Base-by-base conservation (phyloP, 106 monocot species). In the Dendrobium officinale region DNA sequence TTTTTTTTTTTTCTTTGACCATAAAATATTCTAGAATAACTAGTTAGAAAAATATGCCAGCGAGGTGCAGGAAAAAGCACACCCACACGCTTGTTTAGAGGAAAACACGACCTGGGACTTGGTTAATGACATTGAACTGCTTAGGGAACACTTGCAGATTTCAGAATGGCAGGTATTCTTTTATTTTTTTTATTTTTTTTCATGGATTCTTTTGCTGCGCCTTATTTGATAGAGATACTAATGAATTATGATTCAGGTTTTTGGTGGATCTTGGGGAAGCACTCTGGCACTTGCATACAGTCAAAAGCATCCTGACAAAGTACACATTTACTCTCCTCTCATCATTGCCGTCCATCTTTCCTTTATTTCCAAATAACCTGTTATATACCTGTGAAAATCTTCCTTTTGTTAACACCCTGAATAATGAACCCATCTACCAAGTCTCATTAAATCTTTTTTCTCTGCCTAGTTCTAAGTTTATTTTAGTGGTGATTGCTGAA, bases 261-360 rank as follows among this genome's bases (percentile, higher is more conserved):
- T 99, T 91, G 98, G 98, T 67, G 98, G 98, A 45, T 99, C 98
- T 41, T 99, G 98, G 98, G 98, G 98, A 81, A 99, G 98, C 86
- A 95, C 98, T 49, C 80, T 99, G 80, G 92, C 95, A 42, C 93
- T 99, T 82, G 86, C 93, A 26, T 99, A 99, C 73, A 93, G 95
- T 81, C 92, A 91, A 84, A 76, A 85, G 56, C 93, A 99, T 77
- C 95, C 98, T 85, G 95, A 99, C 40, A 95, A 95, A 93, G 98
- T 90, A 66, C 80, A 10, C n/a, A 41, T 37, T 29, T 66, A 54
- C 55, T 81, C 27, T 49, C 47, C 9, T 47, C 9, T 22, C 7
- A 15, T 24, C 2, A 75, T 48, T 45, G 1, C 8, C 20, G 9
- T 4, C 18, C n/a, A 55, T 55, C 78, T 55, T 68, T 54, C 55